Percentiles rank a stretch among this genome's conserved stretches.
Conservation (phyloP, 768 basidiomycete genomes). For the Boletus vinaceobasis region DNA sequence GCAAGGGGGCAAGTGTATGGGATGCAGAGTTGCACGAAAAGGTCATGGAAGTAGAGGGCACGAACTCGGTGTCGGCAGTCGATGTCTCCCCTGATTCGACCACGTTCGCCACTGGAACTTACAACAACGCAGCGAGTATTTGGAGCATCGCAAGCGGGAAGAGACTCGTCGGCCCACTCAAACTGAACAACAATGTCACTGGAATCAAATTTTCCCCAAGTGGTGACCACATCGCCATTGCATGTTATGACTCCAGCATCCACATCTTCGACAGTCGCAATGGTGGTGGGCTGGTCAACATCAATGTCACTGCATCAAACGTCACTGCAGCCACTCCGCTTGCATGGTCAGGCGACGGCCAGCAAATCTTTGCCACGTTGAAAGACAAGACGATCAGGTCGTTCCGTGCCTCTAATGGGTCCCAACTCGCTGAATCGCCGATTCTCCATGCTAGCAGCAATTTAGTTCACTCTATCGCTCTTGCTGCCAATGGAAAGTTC, state of each 20-base stretch:
- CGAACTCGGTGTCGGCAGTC: background rate
- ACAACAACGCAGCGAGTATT: background rate
- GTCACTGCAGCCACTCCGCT: background rate
- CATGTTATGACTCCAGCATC: fast-evolving
- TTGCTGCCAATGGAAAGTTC: background rate
- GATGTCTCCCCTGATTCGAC: background rate
- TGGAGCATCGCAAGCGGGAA: background rate
- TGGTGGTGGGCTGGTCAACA: background rate
- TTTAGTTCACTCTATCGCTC: background rate
- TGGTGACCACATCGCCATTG: background rate
- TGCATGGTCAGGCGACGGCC: background rate
- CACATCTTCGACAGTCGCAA: background rate
- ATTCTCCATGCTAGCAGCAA: background rate
- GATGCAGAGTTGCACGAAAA: background rate
- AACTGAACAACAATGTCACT: background rate
- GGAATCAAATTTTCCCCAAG: background rate
- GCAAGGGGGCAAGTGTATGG: background rate
- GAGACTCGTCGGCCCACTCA: background rate
- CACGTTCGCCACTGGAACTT: background rate
- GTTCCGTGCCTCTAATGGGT: background rate
- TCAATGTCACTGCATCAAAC: fast-evolving
- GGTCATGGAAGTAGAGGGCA: background rate
- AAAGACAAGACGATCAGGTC: background rate
- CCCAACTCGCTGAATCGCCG: background rate
- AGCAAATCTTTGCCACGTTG: background rate